phyloP scores from a whole-genome alignment of 192 early-diverging fungal species.

The Linnemannia schmuckeri region DNA sequence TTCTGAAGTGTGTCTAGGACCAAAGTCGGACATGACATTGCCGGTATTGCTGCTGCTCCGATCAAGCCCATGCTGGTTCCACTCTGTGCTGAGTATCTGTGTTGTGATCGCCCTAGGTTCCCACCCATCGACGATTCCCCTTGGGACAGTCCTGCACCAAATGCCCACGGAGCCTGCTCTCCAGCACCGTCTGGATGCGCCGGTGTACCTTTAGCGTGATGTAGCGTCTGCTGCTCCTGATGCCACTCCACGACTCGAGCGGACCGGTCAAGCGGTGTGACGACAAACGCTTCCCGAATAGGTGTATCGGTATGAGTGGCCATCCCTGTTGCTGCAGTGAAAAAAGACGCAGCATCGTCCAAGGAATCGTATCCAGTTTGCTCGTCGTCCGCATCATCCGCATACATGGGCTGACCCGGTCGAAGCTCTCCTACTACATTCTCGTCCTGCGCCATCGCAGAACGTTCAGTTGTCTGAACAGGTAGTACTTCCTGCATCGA shows the following conservation, averaged over 20 bases:
- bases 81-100: conserved; percentile 46
- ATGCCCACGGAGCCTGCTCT: conserved; percentile 39
- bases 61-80: conserved; percentile 25
- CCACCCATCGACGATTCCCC: conserved; percentile 11
- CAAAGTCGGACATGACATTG: conserved; percentile 15
- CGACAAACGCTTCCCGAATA: conserved; percentile 35
- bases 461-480: neutral
- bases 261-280: conserved; percentile 43
- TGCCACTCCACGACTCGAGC: conserved; percentile 52
- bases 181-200: neutral
- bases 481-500: conserved; percentile 5
- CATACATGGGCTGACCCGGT: conserved; percentile 16
- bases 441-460: neutral
- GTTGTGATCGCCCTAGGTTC: neutral
- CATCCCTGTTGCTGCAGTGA: conserved; percentile 44
- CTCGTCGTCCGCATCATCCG: conserved; percentile 52
- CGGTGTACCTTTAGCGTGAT: conserved; percentile 35
- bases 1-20: conserved; percentile 41
- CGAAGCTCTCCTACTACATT: conserved; percentile 2
- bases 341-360: conserved; percentile 52
- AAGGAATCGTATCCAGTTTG: conserved; percentile 54
- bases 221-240: conserved; percentile 49
- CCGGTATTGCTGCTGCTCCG: conserved; percentile 11
- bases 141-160: conserved; percentile 25
- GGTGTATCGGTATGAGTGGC: conserved; percentile 39